Conservation (phyloP, 495 filamentous ascomycete species). For the Neurospora hispaniola region DNA sequence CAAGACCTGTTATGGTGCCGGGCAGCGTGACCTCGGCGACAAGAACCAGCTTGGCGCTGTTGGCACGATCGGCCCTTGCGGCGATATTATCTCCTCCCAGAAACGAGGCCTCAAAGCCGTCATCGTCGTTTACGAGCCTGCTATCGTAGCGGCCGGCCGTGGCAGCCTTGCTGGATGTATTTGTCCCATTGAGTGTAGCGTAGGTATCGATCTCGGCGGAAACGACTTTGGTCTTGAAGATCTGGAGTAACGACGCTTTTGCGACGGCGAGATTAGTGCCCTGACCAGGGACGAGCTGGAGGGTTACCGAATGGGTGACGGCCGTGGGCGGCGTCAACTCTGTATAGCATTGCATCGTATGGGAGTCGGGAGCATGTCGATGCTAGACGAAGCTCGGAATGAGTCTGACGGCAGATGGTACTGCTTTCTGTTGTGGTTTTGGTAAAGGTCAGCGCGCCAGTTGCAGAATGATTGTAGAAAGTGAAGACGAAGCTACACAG, state of each 20-base stretch:
- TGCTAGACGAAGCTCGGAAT: not conserved
- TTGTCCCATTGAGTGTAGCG: constrained; percentile 7
- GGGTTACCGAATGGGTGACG: constrained; percentile 73
- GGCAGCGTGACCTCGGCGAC: constrained; percentile 71
- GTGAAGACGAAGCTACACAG: not conserved
- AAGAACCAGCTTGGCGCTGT: constrained; percentile 69
- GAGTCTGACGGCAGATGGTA: not conserved
- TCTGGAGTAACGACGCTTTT: constrained; percentile 82
- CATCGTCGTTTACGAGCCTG: constrained; percentile 42
- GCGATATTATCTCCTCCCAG: constrained; percentile 43
- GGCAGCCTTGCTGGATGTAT: constrained; percentile 7
- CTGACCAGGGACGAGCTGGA: constrained; percentile 65
- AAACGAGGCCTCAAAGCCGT: constrained; percentile 50
- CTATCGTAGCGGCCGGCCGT: constrained; percentile 29
- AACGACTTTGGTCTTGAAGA: constrained; percentile 54
- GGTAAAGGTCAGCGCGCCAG: not conserved
- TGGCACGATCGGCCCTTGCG: constrained; percentile 44
- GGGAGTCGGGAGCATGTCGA: constrained; percentile 15
- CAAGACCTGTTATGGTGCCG: constrained; percentile 74
- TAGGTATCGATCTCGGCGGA: constrained; percentile 42
- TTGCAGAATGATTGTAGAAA: not conserved
- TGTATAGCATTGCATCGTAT: constrained; percentile 60
- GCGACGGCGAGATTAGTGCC: constrained; percentile 79
- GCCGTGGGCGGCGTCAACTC: constrained; percentile 87
- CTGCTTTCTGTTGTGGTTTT: not conserved